Evolutionary conservation across 2,329 filamentous ascomycete species (phyloP).

Genomic region (Fusarium albosuccineum): DNA sequence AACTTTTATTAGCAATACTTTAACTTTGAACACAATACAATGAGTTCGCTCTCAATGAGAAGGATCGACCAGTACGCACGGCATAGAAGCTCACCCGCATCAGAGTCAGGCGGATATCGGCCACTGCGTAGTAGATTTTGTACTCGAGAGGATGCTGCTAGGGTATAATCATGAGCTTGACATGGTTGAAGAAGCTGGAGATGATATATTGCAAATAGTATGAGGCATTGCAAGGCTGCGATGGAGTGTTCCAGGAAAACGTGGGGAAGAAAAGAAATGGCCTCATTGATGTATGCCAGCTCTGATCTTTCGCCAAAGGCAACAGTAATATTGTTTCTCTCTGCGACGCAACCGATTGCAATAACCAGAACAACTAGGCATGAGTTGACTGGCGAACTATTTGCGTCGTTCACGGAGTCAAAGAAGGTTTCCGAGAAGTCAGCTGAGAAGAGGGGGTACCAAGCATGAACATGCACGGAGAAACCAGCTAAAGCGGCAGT

Average conservation of each 20-base stretch:
- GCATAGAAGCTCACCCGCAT: neutral
- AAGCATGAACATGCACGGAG: conserved; percentile 2
- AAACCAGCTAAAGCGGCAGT: neutral
- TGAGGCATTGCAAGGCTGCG: conserved; percentile 5
- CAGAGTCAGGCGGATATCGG: neutral
- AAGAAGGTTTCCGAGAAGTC: conserved; percentile 7
- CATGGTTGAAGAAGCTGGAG: conserved; percentile 5
- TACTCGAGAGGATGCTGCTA: conserved; percentile 3
- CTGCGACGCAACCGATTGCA: neutral
- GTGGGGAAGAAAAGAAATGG: conserved; percentile 2
- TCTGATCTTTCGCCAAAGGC: conserved; percentile 6
- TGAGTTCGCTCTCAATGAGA: conserved; percentile 14
- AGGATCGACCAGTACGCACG: conserved; percentile 14
- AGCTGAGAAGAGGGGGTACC: conserved; percentile 3
- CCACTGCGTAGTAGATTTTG: conserved; percentile 5
- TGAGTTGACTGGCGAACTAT: conserved; percentile 5
- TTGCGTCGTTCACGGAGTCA: neutral
- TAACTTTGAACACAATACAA: too few species aligned
- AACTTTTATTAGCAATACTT: too few species aligned
- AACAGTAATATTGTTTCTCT: neutral
- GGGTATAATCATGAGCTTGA: conserved; percentile 9
- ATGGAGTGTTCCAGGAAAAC: conserved; percentile 2
- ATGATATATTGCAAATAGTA: conserved; percentile 2
- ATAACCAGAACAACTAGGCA: conserved; percentile 3
- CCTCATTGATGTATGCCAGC: conserved; percentile 1